Base-by-base conservation (phyloP, 371 early-diverging fungal genomes). In the Pancytospora philotis region DNA sequence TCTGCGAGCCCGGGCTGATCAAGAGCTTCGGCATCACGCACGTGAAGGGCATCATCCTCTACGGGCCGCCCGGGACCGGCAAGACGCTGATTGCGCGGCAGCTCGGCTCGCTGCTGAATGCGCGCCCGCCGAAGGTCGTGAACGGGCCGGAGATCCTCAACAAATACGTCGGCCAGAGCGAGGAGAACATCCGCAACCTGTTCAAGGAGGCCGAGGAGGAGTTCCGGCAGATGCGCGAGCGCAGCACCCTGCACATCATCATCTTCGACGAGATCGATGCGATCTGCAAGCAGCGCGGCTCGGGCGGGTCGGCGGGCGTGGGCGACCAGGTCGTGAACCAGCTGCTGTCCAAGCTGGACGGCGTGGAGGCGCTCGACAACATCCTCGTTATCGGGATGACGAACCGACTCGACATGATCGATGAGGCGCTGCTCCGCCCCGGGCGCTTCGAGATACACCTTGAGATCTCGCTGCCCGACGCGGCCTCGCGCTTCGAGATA, bases 231-330 rank as follows among this genome's bases (percentile, higher is more conserved):
- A 89, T 89, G 73, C 93, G 92, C 36, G 95, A 94, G 56, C 87
- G 91, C 36, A 86, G 88, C 19, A 90, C 89, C 79, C 86, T 92
- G 30, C 83, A 92, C 76, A 35, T 92, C 87, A 1, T 84, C 87
- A 25, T 98, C 94, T 39, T 98, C 92, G 99, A 99, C 77, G 99
- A 99, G 81, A 83, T 99, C 39, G 99, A 99, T 80, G 96, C 97
- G 0, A 82, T 99, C 34, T 93, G 92, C 0, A 88, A 89, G 36
- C 84, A 72, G 62, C 84, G 81, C 69, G 53, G 51, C 65, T 84
- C 73, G 63, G 84, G 81, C 68, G 51, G 35, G 61, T 30, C 66
- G 35, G 75, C 74, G 74, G 81, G 76, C 66, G 68, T 74, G 76
- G 76, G 90, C 0, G 89, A 92, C 2, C 85, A 68, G 32, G 89